These are phyloP conservation scores for Barbatosphaeria neglecta DNA, from an alignment of 495 filamentous ascomycete genomes.

Conservation along the genomic window DNA sequence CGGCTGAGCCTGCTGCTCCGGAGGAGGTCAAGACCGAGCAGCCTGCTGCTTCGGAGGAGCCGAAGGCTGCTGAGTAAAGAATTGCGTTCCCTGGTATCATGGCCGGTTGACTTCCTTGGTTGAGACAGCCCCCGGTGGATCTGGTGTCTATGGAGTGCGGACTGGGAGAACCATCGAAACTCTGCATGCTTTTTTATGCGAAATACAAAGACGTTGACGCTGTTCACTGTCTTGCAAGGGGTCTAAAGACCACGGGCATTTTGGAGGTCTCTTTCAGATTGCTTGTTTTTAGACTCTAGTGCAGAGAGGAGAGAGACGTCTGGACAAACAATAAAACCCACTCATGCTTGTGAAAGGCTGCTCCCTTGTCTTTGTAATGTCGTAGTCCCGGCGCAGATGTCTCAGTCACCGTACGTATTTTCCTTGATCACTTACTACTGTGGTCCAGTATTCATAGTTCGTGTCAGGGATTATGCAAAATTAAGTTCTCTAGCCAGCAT, in stretches of 20 bases:
- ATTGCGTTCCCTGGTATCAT: slow-evolving; percentile 17
- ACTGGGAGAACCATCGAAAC: slow-evolving; percentile 32
- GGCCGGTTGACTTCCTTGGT: slow-evolving; percentile 6
- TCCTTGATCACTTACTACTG: too few relatives aligned
- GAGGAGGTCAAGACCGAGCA: slow-evolving; percentile 31
- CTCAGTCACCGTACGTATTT: too few relatives aligned
- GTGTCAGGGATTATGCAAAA: too few relatives aligned
- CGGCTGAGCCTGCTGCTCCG: slow-evolving; percentile 52
- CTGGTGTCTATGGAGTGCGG: slow-evolving; percentile 45
- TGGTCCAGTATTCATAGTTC: too few relatives aligned
- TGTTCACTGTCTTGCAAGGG: slow-evolving; percentile 26
- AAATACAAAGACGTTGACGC: slow-evolving; percentile 30
- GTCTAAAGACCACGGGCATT: slow-evolving; percentile 27
- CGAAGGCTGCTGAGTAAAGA: slow-evolving; percentile 40
- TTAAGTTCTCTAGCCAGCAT: too few relatives aligned
- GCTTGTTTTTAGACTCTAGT: slow-evolving; percentile 39
- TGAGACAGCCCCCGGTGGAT: slow-evolving; percentile 26
- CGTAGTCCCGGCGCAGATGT: too few relatives aligned
- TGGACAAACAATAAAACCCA: slow-evolving; percentile 26
- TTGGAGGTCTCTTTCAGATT: slow-evolving; percentile 32
- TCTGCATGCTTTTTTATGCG: slow-evolving; percentile 42
- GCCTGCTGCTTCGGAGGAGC: slow-evolving; percentile 31
- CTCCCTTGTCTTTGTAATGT: neutral
- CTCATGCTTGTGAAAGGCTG: slow-evolving; percentile 8
- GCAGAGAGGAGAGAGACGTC: slow-evolving; percentile 23